Percentiles rank a stretch among this genome's conserved stretches.
Conservation (phyloP, 2,329 filamentous ascomycete species). For the Trichoderma oligosporum region DNA sequence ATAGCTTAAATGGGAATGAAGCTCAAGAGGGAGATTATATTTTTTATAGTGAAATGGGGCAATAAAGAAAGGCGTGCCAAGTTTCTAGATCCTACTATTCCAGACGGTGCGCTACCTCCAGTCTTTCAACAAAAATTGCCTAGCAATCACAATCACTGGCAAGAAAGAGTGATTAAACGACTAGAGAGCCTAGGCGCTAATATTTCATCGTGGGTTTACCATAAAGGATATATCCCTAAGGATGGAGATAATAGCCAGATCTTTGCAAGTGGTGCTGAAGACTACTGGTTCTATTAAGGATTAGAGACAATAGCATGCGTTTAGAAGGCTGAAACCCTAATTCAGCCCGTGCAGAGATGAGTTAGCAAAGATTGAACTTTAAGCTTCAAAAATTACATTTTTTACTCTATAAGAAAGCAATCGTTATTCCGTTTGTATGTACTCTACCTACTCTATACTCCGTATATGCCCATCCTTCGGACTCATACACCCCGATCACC, state of each 20-base stretch:
- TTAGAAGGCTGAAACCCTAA: too few relatives aligned
- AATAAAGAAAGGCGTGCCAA: neutral
- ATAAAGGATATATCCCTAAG: neutral
- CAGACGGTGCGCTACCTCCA: neutral
- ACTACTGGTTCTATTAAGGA: neutral
- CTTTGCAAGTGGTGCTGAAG: neutral
- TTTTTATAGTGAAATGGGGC: neutral
- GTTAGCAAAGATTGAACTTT: too few relatives aligned
- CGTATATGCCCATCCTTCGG: too few relatives aligned
- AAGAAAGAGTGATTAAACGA: neutral
- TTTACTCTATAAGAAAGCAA: too few relatives aligned
- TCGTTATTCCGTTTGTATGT: too few relatives aligned
- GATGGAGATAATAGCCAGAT: neutral
- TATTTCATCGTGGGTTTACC: neutral
- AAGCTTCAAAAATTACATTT: too few relatives aligned
- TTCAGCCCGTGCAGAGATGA: too few relatives aligned
- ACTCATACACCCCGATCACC: too few relatives aligned
- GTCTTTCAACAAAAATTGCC: neutral
- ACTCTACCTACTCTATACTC: too few relatives aligned
- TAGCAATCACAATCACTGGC: neutral
- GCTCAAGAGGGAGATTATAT: neutral
- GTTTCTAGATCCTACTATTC: neutral
- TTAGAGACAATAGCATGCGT: too few relatives aligned
- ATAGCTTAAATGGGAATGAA: neutral
- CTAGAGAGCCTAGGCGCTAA: neutral